phyloP scores from a whole-genome alignment of 257 asterid genomes.

The Solanum ahanhuiri region DNA sequence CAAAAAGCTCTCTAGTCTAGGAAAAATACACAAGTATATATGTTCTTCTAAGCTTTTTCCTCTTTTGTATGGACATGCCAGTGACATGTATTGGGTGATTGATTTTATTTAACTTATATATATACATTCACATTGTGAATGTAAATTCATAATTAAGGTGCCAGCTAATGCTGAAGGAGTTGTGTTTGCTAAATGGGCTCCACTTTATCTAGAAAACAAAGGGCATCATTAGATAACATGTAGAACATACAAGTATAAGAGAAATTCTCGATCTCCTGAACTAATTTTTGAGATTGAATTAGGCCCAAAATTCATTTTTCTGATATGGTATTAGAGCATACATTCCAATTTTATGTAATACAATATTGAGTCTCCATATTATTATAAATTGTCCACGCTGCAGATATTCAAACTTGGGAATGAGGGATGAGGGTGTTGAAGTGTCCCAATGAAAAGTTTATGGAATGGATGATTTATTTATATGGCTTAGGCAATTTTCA shows the following conservation, averaged over 20 bases:
- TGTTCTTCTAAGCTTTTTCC: neutral
- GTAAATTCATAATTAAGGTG: slow-evolving; percentile 22
- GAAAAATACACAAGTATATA: neutral
- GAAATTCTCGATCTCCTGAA: no score
- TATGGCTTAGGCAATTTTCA: no score
- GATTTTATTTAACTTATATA: neutral
- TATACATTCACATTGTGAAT: neutral
- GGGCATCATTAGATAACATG: neutral
- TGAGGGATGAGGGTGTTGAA: no score
- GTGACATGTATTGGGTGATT: slow-evolving; percentile 59
- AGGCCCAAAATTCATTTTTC: no score
- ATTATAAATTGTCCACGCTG: no score
- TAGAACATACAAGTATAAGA: neutral
- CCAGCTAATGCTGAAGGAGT: slow-evolving; percentile 68
- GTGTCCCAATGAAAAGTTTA: no score
- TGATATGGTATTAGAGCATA: no score
- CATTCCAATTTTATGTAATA: no score
- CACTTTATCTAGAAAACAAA: slow-evolving; percentile 36
- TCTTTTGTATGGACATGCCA: slow-evolving; percentile 13
- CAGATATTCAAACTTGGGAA: no score
- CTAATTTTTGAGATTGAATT: no score
- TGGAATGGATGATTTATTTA: no score
- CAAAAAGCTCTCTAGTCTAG: neutral
- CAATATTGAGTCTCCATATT: no score
- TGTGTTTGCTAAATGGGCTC: slow-evolving; percentile 48